Evolutionary conservation across 768 basidiomycete genomes (phyloP), one percentile per base, ranked within the genome.

Genomic region (Coprinopsis marcescibilis): DNA sequence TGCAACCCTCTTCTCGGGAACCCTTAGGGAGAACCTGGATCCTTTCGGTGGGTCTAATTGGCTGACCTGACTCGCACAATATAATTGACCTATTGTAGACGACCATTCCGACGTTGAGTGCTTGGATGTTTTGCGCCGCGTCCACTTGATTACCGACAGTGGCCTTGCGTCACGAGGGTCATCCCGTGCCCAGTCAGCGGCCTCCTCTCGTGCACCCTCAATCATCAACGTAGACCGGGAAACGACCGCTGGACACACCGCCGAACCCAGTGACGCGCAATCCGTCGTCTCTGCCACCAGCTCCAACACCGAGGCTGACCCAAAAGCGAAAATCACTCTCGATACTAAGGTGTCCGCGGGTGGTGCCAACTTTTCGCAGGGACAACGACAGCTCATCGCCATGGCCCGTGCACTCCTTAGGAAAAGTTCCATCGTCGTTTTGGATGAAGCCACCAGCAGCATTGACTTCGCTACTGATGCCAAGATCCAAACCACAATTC

Each of bases 321-420:
- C 56, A 24, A 84, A 77, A 57, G 72, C 70, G 1, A 68, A 68
- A 0, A 68, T 94, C 23, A 72, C 78, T 0, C 71, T 95, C 3
- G 80, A 88, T 15, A 88, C 85, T 0, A 80, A 85, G 50, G 85
- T 95, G 7, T 89, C 89, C 0, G 74, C 88, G 1, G 91, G 91
- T 0, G 92, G 92, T 0, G 73, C 81, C 24, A 95, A 96, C 67
- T 94, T 96, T 63, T 93, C 89, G 1, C 89, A 92, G 49, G 93
- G 94, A 8, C 92, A 97, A 59, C 64, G 91, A 8, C 93, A 97
- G 56, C 67, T 91, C 13, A 85, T 92, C 44, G 84, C 88, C 1
- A 85, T 91, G 84, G 89, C 89, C 0, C 76, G 89, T 4, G 88
- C 89, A 0, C 67, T 91, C 17, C 68, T 90, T 24, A 70, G 86